Conservation (phyloP, 306 rosid species). For the Cicer bijugum region DNA sequence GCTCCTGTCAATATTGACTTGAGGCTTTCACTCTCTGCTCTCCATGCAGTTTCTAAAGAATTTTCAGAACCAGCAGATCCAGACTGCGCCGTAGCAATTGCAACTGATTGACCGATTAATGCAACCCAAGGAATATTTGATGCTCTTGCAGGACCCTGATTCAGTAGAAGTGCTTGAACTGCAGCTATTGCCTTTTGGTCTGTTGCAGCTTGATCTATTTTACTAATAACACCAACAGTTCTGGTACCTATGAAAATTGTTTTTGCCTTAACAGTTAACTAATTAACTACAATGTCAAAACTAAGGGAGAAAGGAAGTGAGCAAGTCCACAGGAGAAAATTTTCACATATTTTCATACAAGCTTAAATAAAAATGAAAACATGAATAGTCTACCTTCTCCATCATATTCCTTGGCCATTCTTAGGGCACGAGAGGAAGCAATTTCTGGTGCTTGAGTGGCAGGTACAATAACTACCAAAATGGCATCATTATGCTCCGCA, state of each 20-base stretch:
- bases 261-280: slow-evolving; percentile 35
- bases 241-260: slow-evolving; percentile 71
- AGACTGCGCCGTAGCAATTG: slow-evolving; percentile 93
- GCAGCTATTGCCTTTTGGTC: slow-evolving; percentile 94
- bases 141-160: slow-evolving; percentile 88
- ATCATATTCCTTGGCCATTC: slow-evolving; percentile 83
- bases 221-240: slow-evolving; percentile 87
- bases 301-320: background rate
- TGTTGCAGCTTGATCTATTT: slow-evolving; percentile 92
- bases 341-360: slow-evolving; percentile 4
- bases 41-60: slow-evolving; percentile 99
- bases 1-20: slow-evolving; percentile 92
- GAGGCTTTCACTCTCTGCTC: slow-evolving; percentile 94
- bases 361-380: slow-evolving; percentile 9
- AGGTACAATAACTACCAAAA: slow-evolving; percentile 81
- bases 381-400: slow-evolving; percentile 68
- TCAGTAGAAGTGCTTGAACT: slow-evolving; percentile 86
- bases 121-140: slow-evolving; percentile 97
- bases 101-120: slow-evolving; percentile 88
- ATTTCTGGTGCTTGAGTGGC: slow-evolving; percentile 93
- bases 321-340: slow-evolving; percentile 20
- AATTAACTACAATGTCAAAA: slow-evolving; percentile 31
- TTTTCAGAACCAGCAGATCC: slow-evolving; percentile 87
- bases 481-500: slow-evolving; percentile 91
- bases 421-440: slow-evolving; percentile 85